A percentile compares a stretch with the other conserved stretches of the same genome.
phyloP scores from a whole-genome alignment of 345 rosid species.

The Nephelium lappaceum region DNA sequence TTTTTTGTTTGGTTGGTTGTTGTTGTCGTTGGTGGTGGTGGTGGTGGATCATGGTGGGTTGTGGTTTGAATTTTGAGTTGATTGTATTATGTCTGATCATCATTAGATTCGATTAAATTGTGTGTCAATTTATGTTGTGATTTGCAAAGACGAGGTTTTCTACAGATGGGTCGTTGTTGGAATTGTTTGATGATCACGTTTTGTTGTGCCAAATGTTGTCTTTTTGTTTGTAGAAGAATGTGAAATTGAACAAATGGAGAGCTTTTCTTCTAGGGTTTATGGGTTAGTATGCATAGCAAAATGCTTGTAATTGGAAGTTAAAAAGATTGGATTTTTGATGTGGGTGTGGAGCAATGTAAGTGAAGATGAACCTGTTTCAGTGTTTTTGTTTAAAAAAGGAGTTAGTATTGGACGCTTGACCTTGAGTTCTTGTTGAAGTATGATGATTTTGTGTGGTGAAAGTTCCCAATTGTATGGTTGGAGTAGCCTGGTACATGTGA shows the following conservation, averaged over 20 bases:
- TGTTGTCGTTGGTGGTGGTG: neutral
- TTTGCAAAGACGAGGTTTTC: neutral
- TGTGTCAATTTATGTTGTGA: slow-evolving; percentile 5
- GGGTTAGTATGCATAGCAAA: neutral
- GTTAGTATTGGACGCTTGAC: neutral
- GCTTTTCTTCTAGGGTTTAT: neutral
- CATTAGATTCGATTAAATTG: neutral
- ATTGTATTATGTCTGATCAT: slow-evolving; percentile 14
- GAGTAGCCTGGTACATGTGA: neutral
- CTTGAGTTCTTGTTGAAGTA: neutral
- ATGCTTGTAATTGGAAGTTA: slow-evolving; percentile 8
- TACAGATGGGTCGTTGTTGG: neutral
- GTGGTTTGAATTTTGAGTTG: neutral
- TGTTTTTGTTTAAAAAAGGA: neutral
- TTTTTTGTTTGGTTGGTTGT: neutral
- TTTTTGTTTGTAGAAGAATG: neutral
- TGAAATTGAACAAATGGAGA: neutral
- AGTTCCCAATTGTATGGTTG: neutral
- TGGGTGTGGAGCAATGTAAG: neutral
- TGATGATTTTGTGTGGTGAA: neutral
- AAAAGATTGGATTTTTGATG: neutral
- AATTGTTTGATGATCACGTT: neutral
- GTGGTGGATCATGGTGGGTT: slow-evolving; percentile 7
- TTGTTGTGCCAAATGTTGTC: neutral
- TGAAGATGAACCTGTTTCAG: neutral